These are phyloP conservation scores for Phalaenopsis aphrodite DNA, from an alignment of 106 monocot genomes.

Conservation along the genomic window DNA sequence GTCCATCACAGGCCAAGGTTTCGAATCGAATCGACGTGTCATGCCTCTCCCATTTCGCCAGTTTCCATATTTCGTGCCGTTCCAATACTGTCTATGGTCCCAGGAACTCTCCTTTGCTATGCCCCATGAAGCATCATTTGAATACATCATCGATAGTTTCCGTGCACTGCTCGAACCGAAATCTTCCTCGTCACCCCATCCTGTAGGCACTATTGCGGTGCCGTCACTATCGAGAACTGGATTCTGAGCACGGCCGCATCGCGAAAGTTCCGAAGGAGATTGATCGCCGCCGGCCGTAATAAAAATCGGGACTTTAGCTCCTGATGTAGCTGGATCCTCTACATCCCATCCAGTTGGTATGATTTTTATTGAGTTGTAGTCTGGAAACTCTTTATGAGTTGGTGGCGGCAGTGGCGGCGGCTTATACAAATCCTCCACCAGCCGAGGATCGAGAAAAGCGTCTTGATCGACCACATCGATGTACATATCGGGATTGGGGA, in stretches of 20 bases:
- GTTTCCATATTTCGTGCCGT: not conserved
- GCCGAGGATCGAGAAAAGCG: conserved; percentile 28
- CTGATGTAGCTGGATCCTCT: not conserved
- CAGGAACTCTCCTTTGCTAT: not conserved
- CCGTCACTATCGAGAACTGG: not conserved
- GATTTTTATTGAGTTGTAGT: not conserved
- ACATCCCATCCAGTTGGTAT: conserved; percentile 8
- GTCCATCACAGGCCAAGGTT: not conserved
- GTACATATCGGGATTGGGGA: conserved; percentile 41
- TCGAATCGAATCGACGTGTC: not conserved
- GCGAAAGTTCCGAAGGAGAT: not conserved
- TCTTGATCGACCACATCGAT: conserved; percentile 37
- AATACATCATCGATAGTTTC: too few relatives aligned
- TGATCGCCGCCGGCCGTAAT: not conserved
- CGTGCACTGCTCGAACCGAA: too few relatives aligned
- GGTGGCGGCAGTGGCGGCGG: not conserved
- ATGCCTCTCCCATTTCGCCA: not conserved
- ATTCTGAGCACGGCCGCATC: not conserved
- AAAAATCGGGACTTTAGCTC: not conserved
- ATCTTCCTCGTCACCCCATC: conserved; percentile 4
- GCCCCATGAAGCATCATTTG: not conserved
- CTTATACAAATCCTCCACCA: conserved; percentile 39
- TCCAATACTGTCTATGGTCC: not conserved
- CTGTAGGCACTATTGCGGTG: not conserved
- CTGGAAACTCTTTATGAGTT: not conserved